These are phyloP conservation scores for Podospora pseudocomata DNA, from an alignment of 495 filamentous ascomycete species.

Conservation along the genomic window DNA sequence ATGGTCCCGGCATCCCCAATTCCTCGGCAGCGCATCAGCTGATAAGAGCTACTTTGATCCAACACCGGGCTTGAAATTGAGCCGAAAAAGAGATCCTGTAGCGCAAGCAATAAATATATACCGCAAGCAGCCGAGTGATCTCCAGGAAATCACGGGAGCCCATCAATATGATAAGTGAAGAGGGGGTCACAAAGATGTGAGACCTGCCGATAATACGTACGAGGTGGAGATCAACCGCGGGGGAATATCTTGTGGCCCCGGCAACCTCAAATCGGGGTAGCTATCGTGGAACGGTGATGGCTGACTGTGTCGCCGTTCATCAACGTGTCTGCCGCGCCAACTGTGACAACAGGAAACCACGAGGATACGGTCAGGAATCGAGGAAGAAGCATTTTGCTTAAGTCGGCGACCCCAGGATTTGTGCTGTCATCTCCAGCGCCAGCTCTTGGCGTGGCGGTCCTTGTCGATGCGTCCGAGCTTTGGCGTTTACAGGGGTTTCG, in stretches of 20 bases:
- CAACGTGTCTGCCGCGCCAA: neutral
- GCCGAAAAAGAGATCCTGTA: neutral
- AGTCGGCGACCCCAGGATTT: neutral
- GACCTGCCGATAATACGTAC: neutral
- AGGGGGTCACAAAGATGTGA: neutral
- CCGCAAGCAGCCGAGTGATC: neutral
- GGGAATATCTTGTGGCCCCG: neutral
- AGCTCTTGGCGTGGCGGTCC: conserved; percentile 1
- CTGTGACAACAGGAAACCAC: neutral
- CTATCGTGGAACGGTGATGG: neutral
- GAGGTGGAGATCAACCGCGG: neutral
- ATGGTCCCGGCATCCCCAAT: neutral
- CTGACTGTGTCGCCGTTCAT: neutral
- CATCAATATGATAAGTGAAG: conserved; percentile 2
- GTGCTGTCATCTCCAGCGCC: neutral
- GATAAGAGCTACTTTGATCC: neutral
- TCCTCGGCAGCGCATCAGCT: conserved; percentile 4
- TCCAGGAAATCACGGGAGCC: neutral
- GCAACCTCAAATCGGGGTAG: neutral
- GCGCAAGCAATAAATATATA: neutral
- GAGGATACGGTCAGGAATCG: neutral
- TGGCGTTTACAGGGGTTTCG: neutral
- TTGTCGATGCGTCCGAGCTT: neutral
- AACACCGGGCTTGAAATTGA: neutral
- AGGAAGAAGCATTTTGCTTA: neutral